Conservation (phyloP, 2,329 filamentous ascomycete genomes). For the Ploettnerulaceae sp. region DNA sequence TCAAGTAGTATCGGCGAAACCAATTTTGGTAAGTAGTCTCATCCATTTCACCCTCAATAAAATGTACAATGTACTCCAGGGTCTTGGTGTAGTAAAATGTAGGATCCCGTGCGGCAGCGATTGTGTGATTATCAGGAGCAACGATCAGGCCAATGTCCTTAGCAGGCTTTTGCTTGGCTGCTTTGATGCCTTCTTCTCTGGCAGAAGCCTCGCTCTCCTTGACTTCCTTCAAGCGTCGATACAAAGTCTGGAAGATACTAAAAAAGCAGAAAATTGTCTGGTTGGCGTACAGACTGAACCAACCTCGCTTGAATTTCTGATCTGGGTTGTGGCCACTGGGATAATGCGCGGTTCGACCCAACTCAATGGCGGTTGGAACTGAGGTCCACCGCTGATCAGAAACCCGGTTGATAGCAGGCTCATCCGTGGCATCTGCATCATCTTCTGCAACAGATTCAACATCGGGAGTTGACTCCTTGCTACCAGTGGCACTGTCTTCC, state of each 20-base stretch:
- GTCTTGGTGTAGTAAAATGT: constrained; percentile 79
- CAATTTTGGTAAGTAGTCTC: constrained; percentile 83
- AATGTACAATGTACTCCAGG: constrained; percentile 79
- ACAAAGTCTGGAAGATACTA: constrained; percentile 86
- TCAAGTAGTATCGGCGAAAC: constrained; percentile 84
- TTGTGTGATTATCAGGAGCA: constrained; percentile 70
- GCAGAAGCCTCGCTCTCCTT: constrained; percentile 76
- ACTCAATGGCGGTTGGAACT: constrained; percentile 47
- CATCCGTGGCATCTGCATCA: constrained; percentile 59
- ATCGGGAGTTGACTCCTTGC: constrained; percentile 86
- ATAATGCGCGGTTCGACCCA: constrained; percentile 44
- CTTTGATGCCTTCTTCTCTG: constrained; percentile 65
- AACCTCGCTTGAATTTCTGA: constrained; percentile 72
- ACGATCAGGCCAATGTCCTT: constrained; percentile 79
- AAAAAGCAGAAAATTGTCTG: constrained; percentile 92
- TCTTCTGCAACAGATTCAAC: constrained; percentile 72
- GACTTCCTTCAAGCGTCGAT: constrained; percentile 75
- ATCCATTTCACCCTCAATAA: constrained; percentile 76
- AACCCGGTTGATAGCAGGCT: constrained; percentile 55
- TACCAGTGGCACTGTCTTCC: constrained; percentile 74
- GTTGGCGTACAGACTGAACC: constrained; percentile 89
- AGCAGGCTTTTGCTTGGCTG: constrained; percentile 73
- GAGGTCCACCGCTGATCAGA: constrained; percentile 63
- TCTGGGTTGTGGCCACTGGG: constrained; percentile 69
- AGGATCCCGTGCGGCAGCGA: constrained; percentile 51